Conservation (phyloP, 495 filamentous ascomycete species). For the Penicillium manginii region DNA sequence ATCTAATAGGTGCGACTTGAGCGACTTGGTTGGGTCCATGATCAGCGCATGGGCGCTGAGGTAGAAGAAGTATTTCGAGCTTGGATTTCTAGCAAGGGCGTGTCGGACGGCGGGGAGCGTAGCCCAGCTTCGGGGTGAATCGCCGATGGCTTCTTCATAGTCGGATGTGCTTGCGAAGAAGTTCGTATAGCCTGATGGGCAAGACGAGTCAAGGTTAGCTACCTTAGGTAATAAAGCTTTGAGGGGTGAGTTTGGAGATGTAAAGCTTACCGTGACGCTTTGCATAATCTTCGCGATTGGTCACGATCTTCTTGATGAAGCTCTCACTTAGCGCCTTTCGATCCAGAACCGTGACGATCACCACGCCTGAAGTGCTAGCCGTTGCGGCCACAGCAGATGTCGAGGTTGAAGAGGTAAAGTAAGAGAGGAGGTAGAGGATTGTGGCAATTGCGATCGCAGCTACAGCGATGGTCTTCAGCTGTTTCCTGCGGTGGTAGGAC, state of each 20-base stretch:
- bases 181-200: slow-evolving; percentile 74
- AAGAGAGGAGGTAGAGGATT: slow-evolving; percentile 65
- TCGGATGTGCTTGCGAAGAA: slow-evolving; percentile 78
- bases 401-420: slow-evolving; percentile 46
- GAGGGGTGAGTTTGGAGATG: neutral
- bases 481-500: slow-evolving; percentile 64
- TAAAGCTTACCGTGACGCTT: slow-evolving; percentile 74
- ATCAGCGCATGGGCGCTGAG: slow-evolving; percentile 83
- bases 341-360: slow-evolving; percentile 88
- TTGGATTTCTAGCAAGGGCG: slow-evolving; percentile 77
- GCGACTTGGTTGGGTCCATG: slow-evolving; percentile 77
- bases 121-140: slow-evolving; percentile 73
- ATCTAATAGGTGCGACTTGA: slow-evolving; percentile 73
- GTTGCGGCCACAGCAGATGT: slow-evolving; percentile 44
- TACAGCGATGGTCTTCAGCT: slow-evolving; percentile 65
- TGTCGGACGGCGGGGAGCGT: slow-evolving; percentile 85
- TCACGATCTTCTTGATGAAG: slow-evolving; percentile 71
- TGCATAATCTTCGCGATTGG: slow-evolving; percentile 87
- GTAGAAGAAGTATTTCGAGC: slow-evolving; percentile 80
- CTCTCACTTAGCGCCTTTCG: slow-evolving; percentile 56
- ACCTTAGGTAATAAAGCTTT: neutral
- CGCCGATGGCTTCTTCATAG: slow-evolving; percentile 65
- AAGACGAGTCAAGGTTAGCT: neutral
- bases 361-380: slow-evolving; percentile 75
- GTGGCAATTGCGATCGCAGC: slow-evolving; percentile 58